phyloP scores from a whole-genome alignment of 208 protist species.

The Trypanosoma conorhini region DNA sequence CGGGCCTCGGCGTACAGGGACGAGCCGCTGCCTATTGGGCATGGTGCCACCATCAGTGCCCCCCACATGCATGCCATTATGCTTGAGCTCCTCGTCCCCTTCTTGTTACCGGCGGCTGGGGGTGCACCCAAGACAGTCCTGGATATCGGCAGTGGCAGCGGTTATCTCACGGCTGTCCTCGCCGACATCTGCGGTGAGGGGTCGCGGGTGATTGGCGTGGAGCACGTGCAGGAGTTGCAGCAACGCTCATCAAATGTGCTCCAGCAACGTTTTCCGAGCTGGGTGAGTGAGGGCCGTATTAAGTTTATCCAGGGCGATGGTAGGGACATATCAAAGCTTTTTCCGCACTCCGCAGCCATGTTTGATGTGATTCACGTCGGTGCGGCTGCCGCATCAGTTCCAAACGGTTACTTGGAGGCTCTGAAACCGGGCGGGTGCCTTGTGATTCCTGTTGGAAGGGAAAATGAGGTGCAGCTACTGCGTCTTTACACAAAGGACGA shows the following conservation, averaged over 20 bases:
- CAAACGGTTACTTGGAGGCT: constrained; percentile 42
- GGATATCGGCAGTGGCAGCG: constrained; percentile 89
- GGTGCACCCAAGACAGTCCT: constrained; percentile 32
- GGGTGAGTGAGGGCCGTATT: constrained; percentile 44
- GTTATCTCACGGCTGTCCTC: constrained; percentile 86
- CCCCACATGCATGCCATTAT: constrained; percentile 93
- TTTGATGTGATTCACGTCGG: constrained; percentile 92
- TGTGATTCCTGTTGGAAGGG: constrained; percentile 73
- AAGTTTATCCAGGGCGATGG: constrained; percentile 71
- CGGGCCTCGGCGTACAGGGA: constrained; percentile 60
- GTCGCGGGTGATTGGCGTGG: constrained; percentile 63
- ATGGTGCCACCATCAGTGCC: constrained; percentile 85
- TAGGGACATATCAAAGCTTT: constrained; percentile 33
- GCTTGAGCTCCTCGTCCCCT: constrained; percentile 68
- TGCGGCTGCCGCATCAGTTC: constrained; percentile 55
- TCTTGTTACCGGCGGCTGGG: constrained; percentile 24
- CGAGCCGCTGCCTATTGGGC: constrained; percentile 75
- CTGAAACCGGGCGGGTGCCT: constrained; percentile 58
- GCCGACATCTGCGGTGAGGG: constrained; percentile 49
- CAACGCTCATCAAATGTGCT: constrained; percentile 41
- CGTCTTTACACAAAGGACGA: constrained; percentile 63
- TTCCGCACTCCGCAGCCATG: constrained; percentile 1
- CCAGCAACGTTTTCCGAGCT: constrained; percentile 38
- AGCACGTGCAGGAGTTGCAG: constrained; percentile 72
- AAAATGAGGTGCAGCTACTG: constrained; percentile 55